These are phyloP conservation scores for Ehretia macrophylla DNA, from an alignment of 257 asterid species.

Conservation along the genomic window DNA sequence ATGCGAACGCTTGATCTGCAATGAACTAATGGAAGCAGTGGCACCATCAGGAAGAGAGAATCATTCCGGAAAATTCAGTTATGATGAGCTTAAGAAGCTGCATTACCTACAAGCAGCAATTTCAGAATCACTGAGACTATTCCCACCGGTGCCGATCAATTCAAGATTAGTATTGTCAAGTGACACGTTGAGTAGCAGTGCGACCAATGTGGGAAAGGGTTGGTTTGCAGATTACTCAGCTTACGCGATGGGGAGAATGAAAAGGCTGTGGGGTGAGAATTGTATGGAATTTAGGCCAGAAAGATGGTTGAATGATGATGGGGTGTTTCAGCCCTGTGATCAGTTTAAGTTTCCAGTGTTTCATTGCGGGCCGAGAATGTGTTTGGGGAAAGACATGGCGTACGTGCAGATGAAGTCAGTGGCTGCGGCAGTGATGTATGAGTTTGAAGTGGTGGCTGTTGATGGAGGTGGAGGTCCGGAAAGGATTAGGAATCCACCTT, in stretches of 20 bases:
- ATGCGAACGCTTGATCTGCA: constrained; percentile 19
- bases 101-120: constrained; percentile 38
- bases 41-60: constrained; percentile 8
- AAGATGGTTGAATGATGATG: constrained; percentile 35
- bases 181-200: constrained; percentile 18
- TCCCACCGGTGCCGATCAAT: constrained; percentile 40
- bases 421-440: constrained; percentile 27
- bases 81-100: constrained; percentile 28
- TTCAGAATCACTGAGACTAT: constrained; percentile 32
- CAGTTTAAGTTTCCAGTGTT: constrained; percentile 35
- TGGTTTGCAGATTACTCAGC: constrained; percentile 41
- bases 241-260: constrained; percentile 43
- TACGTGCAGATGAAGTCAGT: constrained; percentile 34
- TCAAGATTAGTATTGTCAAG: constrained; percentile 26
- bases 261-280: constrained; percentile 35
- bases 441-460: constrained; percentile 23
- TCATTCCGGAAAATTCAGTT: constrained; percentile 15
- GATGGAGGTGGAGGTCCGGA: constrained; percentile 30
- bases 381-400: constrained; percentile 45
- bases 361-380: constrained; percentile 35
- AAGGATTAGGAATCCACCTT: constrained; percentile 29
- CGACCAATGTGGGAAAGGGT: constrained; percentile 29
- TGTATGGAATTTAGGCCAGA: constrained; percentile 35
- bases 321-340: constrained; percentile 27
- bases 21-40: constrained; percentile 11